phyloP scores from a whole-genome alignment of 164 flowering plant species.

The Amborella trichopoda region DNA sequence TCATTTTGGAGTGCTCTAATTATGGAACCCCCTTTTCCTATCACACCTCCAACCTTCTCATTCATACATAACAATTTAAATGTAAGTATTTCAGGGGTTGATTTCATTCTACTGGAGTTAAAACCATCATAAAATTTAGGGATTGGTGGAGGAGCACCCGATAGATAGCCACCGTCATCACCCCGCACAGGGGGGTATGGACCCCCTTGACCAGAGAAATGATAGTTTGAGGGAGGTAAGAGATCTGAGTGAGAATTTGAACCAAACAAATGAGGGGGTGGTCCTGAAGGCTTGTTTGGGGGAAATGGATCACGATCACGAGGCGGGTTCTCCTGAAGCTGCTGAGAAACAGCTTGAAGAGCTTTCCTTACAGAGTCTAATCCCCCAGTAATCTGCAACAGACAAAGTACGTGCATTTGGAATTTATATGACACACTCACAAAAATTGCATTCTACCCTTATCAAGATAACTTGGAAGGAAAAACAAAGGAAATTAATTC shows the following conservation, averaged over 20 bases:
- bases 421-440: too few relatives aligned
- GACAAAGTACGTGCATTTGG: too few relatives aligned
- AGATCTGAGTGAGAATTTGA: constrained; percentile 26
- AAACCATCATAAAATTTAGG: constrained; percentile 35
- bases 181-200: constrained; percentile 31
- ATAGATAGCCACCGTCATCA: constrained; percentile 33
- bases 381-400: constrained; percentile 63
- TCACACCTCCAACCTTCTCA: constrained; percentile 74
- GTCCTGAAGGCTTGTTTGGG: constrained; percentile 22
- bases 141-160: constrained; percentile 16
- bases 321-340: constrained; percentile 52
- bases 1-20: constrained; percentile 62
- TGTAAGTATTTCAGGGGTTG: constrained; percentile 33
- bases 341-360: constrained; percentile 55
- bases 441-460: too few relatives aligned
- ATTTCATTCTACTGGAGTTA: constrained; percentile 32
- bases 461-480: too few relatives aligned
- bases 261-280: constrained; percentile 29
- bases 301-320: constrained; percentile 36
- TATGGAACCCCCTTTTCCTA: constrained; percentile 83
- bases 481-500: too few relatives aligned
- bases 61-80: constrained; percentile 57
- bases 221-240: constrained; percentile 18
- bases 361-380: constrained; percentile 63
- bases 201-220: constrained; percentile 31